Base-by-base conservation (phyloP, 306 rosid genomes). In the Casuarina glauca region DNA sequence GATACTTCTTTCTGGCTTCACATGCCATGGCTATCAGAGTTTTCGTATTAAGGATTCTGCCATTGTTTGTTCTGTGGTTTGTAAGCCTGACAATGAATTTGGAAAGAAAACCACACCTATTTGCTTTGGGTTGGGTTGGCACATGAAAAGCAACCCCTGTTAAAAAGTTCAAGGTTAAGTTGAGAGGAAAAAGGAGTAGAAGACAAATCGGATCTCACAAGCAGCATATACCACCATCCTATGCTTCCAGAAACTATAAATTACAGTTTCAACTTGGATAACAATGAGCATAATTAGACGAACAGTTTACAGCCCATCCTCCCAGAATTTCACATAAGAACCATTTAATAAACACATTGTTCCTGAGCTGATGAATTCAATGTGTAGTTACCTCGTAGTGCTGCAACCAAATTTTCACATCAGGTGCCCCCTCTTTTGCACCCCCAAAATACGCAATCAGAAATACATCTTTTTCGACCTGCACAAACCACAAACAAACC, bases 381-480 rank as follows among this genome's bases (percentile, higher is more conserved):
- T 38, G 2, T 4, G 69, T 52, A 39, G 6, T 77, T 86, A 91
- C 98, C 83, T 87, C 84, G 88, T 78, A 89, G 50, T 88, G 82
- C 78, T 94, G 98, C 85, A 92, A 70, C 97, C 98, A 94, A 75
- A 94, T 94, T 80, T 90, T 91, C 80, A 94, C 98, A 84, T 94
- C 98, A 60, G 90, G 88, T 36, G 93, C 93, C 20, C 97, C 96
- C 80, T 92, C 98, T 0, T 39, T 53, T 44, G 92, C 45, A 55
- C 97, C 97, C 77, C 93, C 98, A 82, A 91, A 94, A 80, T 89
- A 94, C 39, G 98, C 91, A 76, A 90, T 86, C 90, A 94, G 82
- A 80, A 89, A 92, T 69, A 90, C 91, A 79, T 84, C 90, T 76
- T 89, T 83, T 73, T 80, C 93, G 79, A 92, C 92, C 98, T 93